Conservation (phyloP, 1,284 basidiomycete species). For the Lentinus polychrous region DNA sequence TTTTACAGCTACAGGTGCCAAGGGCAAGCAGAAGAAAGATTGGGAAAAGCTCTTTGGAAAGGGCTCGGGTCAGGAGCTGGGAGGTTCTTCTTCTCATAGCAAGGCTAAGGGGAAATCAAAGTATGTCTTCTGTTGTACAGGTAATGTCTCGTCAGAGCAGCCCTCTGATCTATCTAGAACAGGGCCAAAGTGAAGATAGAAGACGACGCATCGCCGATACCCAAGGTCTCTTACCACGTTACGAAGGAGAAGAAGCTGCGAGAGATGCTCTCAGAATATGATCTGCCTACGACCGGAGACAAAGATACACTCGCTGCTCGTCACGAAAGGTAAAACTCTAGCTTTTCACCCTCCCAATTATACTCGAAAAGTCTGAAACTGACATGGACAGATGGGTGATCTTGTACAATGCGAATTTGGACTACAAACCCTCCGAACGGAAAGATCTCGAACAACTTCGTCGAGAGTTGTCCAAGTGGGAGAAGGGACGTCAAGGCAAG, state of each 20-base stretch:
- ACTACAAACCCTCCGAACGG: slow-evolving; percentile 41
- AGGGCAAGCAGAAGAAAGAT: slow-evolving; percentile 26
- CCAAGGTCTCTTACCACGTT: slow-evolving; percentile 59
- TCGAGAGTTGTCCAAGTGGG: slow-evolving; percentile 51
- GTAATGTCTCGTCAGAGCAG: neutral
- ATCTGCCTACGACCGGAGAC: slow-evolving; percentile 47
- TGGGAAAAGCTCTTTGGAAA: slow-evolving; percentile 50
- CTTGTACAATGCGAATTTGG: slow-evolving; percentile 65
- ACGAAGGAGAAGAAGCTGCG: slow-evolving; percentile 56
- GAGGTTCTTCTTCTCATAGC: slow-evolving; percentile 8
- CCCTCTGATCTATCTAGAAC: neutral
- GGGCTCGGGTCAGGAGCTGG: slow-evolving; percentile 6
- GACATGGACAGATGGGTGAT: slow-evolving; percentile 49
- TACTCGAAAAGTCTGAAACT: neutral
- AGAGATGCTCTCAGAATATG: slow-evolving; percentile 48
- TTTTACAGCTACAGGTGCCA: slow-evolving; percentile 7
- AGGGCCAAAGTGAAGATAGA: slow-evolving; percentile 23
- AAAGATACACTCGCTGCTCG: slow-evolving; percentile 43
- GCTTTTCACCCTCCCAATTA: slow-evolving; percentile 1
- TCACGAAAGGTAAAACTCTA: slow-evolving; percentile 51
- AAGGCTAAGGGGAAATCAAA: slow-evolving; percentile 40
- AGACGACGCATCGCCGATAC: slow-evolving; percentile 38
- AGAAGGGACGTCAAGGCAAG: slow-evolving; percentile 38
- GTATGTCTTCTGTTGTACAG: slow-evolving; percentile 22
- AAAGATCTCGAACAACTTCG: slow-evolving; percentile 42